phyloP scores from a whole-genome alignment of 306 rosid species.

The Gynostemma pentaphyllum region DNA sequence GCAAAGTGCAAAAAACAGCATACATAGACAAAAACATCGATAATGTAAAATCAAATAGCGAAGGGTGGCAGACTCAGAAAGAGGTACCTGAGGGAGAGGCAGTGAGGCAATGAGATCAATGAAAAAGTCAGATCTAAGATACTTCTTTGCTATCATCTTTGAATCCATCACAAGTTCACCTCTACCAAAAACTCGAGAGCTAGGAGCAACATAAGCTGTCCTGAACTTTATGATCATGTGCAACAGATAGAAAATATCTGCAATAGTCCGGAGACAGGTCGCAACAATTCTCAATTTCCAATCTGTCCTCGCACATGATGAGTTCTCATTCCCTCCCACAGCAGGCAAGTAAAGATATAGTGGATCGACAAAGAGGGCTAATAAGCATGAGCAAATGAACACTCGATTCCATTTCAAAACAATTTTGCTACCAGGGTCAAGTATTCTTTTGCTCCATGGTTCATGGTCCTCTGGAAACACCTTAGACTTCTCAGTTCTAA shows the following conservation, averaged over 20 bases:
- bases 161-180: constrained; percentile 99
- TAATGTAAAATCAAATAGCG: not conserved
- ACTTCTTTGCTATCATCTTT: constrained; percentile 69
- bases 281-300: constrained; percentile 52
- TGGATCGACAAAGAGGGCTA: constrained; percentile 80
- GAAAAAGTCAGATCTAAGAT: constrained; percentile 83
- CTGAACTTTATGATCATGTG: constrained; percentile 84
- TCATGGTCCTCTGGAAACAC: constrained; percentile 67
- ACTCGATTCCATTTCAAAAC: constrained; percentile 87
- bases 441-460: constrained; percentile 70
- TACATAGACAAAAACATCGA: not conserved
- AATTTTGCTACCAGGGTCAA: constrained; percentile 84
- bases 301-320: constrained; percentile 70
- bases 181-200: constrained; percentile 88
- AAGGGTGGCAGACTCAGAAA: not conserved
- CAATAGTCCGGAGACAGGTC: constrained; percentile 76
- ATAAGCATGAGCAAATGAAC: constrained; percentile 71
- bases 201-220: constrained; percentile 89
- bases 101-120: constrained; percentile 82
- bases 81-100: constrained; percentile 87
- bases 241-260: constrained; percentile 73
- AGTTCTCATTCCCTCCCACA: constrained; percentile 22
- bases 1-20: not conserved
- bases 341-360: constrained; percentile 74
- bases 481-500: constrained; percentile 40